Evolutionary conservation across 1,284 basidiomycete genomes (phyloP), one percentile per base, ranked within the genome.

Genomic region (Melampsora occidentalis): DNA sequence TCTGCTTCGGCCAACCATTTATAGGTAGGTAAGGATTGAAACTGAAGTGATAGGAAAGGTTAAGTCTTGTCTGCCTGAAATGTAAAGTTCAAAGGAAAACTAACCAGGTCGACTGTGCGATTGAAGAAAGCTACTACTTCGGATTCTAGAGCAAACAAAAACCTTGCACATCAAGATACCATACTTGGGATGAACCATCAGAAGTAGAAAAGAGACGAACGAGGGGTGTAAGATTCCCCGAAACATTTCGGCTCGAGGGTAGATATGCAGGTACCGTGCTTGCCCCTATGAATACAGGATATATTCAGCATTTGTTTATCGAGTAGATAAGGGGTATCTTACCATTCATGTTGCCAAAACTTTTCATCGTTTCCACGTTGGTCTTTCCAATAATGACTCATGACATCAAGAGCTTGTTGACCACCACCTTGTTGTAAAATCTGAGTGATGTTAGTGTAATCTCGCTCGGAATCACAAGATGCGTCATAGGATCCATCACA

Each of bases 261-360:
- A 61, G 49, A 71, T 2, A 87, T 87, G 82, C 91, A 91, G 1
- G 90, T 91, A n/a, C 90, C 90, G 80, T 92, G 90, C 28, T 81
- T 76, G 28, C 51, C 22, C 71, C 71, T 75, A 61, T 35, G 10
- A 48, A 14, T 10, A 28, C 6, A n/a, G 22, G n/a, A n/a, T 28
- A 57, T 28, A 57, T 20, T 22, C 53, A 57, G 25, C n/a, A 16
- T 10, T 28, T 22, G 20, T 20, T 22, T 22, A 57, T 57, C 53
- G 25, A n/a, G 25, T 22, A 57, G 14, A n/a, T 33, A 49, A 42
- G 7, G 7, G 33, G 20, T 4, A 62, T 14, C 48, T 28, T n/a
- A 75, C 72, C 72, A 81, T 78, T 83, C 80, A 62, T 83, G 81
- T 75, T 79, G 66, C 81, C 81, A 83, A 78, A 84, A 81, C 4